Evolutionary conservation across 2,329 filamentous ascomycete species (phyloP), one percentile per base, ranked within the genome.

Genomic region (Penicillium polonicum): DNA sequence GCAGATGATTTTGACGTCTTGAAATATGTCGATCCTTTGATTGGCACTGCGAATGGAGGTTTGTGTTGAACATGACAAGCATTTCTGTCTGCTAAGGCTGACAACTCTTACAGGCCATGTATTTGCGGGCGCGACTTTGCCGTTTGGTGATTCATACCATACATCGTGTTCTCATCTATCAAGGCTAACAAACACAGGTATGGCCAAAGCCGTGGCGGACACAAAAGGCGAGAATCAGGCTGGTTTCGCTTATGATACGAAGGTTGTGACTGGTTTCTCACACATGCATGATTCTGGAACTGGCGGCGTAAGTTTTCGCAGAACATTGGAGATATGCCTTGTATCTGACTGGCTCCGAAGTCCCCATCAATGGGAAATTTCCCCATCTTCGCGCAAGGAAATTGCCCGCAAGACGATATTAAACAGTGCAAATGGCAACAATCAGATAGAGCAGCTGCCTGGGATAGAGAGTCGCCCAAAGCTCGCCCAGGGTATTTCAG

Each of bases 321-420:
- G 6, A 15, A 2, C 5, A 27, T 29, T n/a, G n/a, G 8, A 25
- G 15, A 2, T 5, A 27, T 29, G 10, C 6, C 8, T 4, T 25
- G 5, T 25, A 36, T 42, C 52, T 55, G 17, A 55, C 45, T 45
- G 12, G n/a, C 9, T 21, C 13, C 8, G 8, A n/a, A 70, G 72
- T 62, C 74, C 1, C 84, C 88, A 0, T 90, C 86, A 4, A 74
- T 91, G 17, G 89, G 88, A 15, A 90, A 90, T 67, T 91, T 91
- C 52, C 86, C 89, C 0, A 76, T 91, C 1, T 91, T 91, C 61
- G 81, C 88, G 0, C 87, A 89, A 60, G 75, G 82, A 4, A 78
- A 79, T 41, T 91, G 88, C 61, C 78, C 82, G 0, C 80, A 77
- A 15, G 83, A 88, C 59, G 81, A 86, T 39, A 72, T 91, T 53